phyloP scores from a whole-genome alignment of 805 yeast species.

The Starmerella ratchasimensis region DNA sequence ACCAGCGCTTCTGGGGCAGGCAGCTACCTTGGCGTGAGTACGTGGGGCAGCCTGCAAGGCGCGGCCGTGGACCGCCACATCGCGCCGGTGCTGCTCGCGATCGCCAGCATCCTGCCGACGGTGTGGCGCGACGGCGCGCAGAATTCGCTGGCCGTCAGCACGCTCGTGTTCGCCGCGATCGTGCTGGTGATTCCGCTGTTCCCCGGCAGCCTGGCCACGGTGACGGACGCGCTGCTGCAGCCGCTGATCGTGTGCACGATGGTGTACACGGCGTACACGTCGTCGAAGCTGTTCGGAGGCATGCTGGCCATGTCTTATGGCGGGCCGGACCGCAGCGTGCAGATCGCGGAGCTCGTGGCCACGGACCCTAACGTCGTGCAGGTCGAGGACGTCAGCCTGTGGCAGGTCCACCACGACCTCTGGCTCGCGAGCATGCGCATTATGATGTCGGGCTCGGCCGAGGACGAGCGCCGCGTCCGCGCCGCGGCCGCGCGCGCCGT shows the following conservation, averaged over 20 bases:
- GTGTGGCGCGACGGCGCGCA: constrained; percentile 6
- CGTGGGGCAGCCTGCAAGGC: neutral
- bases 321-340: constrained; percentile 26
- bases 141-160: constrained; percentile 16
- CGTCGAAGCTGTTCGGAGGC: constrained; percentile 30
- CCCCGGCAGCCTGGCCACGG: constrained; percentile 18
- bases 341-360: constrained; percentile 20
- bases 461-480: constrained; percentile 26
- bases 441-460: constrained; percentile 24
- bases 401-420: constrained; percentile 34
- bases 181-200: constrained; percentile 25
- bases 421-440: constrained; percentile 30
- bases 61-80: constrained; percentile 1
- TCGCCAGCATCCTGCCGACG: constrained; percentile 6
- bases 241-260: constrained; percentile 29
- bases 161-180: constrained; percentile 24
- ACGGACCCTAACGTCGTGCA: constrained; percentile 22
- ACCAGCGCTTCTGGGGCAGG: too few relatives aligned
- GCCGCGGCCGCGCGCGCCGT: constrained; percentile 21
- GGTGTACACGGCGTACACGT: constrained; percentile 31
- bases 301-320: constrained; percentile 34
- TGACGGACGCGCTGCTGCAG: constrained; percentile 27
- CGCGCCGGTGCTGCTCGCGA: constrained; percentile 2
- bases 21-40: too few relatives aligned
- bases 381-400: constrained; percentile 26